phyloP scores from a whole-genome alignment of 352 stramenopile genomes.

The Pythium apleroticum region DNA sequence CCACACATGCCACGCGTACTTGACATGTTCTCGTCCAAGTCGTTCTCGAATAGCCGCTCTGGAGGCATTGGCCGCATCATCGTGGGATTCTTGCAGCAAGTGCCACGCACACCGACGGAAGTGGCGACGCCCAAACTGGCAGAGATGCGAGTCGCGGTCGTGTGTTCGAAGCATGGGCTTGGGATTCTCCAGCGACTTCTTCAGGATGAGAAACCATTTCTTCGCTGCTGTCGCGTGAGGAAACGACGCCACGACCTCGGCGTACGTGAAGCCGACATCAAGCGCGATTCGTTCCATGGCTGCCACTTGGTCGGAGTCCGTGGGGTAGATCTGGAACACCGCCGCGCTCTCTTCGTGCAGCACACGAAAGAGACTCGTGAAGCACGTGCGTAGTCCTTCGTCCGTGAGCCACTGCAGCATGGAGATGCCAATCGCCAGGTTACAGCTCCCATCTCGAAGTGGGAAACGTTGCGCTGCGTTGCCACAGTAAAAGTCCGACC shows the following conservation, averaged over 20 bases:
- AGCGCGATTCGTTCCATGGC: slow-evolving; percentile 57
- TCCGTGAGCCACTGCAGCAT: slow-evolving; percentile 84
- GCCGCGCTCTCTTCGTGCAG: slow-evolving; percentile 30
- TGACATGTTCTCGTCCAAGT: slow-evolving; percentile 62
- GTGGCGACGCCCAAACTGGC: slow-evolving; percentile 62
- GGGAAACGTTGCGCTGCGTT: slow-evolving; percentile 66
- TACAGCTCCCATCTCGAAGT: slow-evolving; percentile 41
- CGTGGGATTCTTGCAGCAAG: slow-evolving; percentile 28
- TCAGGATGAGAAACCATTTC: slow-evolving; percentile 65
- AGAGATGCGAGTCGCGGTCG: slow-evolving; percentile 22
- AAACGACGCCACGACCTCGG: slow-evolving; percentile 68
- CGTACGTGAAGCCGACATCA: slow-evolving; percentile 45
- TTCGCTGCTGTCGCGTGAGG: slow-evolving; percentile 64
- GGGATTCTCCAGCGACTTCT: slow-evolving; percentile 8
- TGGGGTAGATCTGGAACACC: slow-evolving; percentile 78
- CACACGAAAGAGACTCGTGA: slow-evolving; percentile 43
- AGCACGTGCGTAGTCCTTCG: slow-evolving; percentile 57
- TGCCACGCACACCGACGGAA: slow-evolving; percentile 60
- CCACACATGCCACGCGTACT: slow-evolving; percentile 69
- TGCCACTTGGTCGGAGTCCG: slow-evolving; percentile 45
- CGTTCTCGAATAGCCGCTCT: slow-evolving; percentile 34
- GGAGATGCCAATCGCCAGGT: slow-evolving; percentile 70
- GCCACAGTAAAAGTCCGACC: slow-evolving; percentile 51
- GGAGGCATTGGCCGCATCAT: too few relatives aligned
- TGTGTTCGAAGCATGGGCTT: background rate